Evolutionary conservation across 2,329 filamentous ascomycete species (phyloP).

Genomic region (Cercospora sesami): DNA sequence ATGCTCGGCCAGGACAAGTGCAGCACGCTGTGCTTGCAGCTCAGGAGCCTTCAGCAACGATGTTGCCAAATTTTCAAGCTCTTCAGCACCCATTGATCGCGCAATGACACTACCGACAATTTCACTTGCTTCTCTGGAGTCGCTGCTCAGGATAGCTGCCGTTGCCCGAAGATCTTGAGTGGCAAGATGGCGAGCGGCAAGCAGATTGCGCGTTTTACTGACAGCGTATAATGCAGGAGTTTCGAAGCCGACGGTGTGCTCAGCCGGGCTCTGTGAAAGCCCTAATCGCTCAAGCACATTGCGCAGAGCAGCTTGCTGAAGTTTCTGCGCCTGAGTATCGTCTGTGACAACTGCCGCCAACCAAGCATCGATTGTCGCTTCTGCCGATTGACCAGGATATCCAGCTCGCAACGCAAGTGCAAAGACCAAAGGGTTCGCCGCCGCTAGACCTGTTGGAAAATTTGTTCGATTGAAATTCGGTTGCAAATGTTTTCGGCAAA

Average conservation of each 20-base stretch:
- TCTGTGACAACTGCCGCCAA: not conserved
- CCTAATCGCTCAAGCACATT: not conserved
- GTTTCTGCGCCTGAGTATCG: not conserved
- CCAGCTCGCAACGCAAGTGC: slow-evolving; percentile 2
- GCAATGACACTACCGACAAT: not conserved
- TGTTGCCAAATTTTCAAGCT: not conserved
- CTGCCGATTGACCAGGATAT: not conserved
- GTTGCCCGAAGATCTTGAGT: not conserved
- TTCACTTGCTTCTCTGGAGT: not conserved
- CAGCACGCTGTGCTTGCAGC: slow-evolving; percentile 6
- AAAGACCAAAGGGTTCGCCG: not conserved
- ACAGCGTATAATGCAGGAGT: not conserved
- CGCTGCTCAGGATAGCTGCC: not conserved
- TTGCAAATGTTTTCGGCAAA: not conserved
- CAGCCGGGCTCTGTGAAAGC: not conserved
- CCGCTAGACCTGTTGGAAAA: not conserved
- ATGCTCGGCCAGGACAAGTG: slow-evolving; percentile 7
- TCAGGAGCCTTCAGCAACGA: not conserved
- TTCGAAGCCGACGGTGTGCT: not conserved
- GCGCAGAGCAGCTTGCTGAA: not conserved
- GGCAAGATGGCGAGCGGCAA: not conserved
- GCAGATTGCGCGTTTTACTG: not conserved
- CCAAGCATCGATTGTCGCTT: not conserved
- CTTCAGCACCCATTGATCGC: not conserved
- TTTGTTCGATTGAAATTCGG: not conserved